These are phyloP conservation scores for Cladosporium cucumerinum DNA, from an alignment of 2,329 filamentous ascomycete species.

Conservation along the genomic window DNA sequence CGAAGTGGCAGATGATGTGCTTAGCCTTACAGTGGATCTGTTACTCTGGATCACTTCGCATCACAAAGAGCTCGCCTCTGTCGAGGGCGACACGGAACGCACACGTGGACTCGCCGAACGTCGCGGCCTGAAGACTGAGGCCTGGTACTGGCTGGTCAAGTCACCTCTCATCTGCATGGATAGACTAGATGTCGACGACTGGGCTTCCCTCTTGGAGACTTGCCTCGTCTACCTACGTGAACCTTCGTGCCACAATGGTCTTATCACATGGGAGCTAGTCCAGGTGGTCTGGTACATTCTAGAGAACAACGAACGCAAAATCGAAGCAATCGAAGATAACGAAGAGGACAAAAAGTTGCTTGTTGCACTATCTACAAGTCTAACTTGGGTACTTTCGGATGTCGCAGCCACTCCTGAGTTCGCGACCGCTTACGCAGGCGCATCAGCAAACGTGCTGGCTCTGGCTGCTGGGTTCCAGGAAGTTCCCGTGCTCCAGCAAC, in stretches of 20 bases:
- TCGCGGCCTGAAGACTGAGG: neutral
- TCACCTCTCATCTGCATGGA: neutral
- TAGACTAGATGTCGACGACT: conserved; percentile 22
- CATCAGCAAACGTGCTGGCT: neutral
- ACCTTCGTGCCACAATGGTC: neutral
- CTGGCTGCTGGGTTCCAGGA: neutral
- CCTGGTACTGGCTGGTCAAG: neutral
- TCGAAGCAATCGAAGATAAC: neutral
- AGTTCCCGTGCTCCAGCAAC: neutral
- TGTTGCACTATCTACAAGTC: conserved; percentile 25
- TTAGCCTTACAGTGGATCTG: conserved; percentile 22
- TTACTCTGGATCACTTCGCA: conserved; percentile 27
- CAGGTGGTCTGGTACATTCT: conserved; percentile 25
- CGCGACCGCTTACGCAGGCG: neutral
- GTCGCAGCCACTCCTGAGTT: conserved; percentile 27
- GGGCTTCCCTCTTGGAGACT: conserved; percentile 25
- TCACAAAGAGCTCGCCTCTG: neutral
- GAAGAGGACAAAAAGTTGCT: conserved; percentile 24
- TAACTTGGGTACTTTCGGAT: conserved; percentile 33
- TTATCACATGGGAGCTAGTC: conserved; percentile 7
- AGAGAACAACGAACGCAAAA: conserved; percentile 13
- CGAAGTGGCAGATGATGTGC: neutral
- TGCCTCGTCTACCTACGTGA: conserved; percentile 28
- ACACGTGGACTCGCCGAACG: neutral
- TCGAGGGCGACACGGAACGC: neutral